Conservation (phyloP, 2,329 filamentous ascomycete species). For the Purpureocillium takamizusanense region DNA sequence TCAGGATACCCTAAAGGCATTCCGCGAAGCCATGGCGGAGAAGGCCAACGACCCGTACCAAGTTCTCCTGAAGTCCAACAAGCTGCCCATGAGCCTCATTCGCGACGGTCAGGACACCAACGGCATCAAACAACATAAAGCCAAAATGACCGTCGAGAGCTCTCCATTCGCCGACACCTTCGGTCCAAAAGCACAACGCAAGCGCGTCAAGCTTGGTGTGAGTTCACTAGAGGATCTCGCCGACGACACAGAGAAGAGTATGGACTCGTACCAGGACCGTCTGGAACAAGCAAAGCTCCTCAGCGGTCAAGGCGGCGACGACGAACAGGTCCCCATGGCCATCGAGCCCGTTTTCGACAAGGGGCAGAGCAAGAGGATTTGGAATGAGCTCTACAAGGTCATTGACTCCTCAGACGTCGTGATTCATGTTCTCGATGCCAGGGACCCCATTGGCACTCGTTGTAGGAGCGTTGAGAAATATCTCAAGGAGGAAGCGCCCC, state of each 20-base stretch:
- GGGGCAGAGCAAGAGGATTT: constrained; percentile 90
- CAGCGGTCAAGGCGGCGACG: constrained; percentile 51
- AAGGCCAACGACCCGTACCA: constrained; percentile 85
- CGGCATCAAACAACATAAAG: constrained; percentile 83
- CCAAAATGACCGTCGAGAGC: constrained; percentile 87
- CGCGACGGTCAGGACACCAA: constrained; percentile 68
- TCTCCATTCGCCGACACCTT: constrained; percentile 84
- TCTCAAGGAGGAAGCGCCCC: constrained; percentile 82
- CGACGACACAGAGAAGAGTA: constrained; percentile 67
- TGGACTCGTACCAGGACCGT: constrained; percentile 73
- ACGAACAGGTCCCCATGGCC: constrained; percentile 46
- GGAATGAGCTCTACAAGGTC: constrained; percentile 94
- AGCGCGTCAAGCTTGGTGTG: constrained; percentile 82
- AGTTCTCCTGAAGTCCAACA: constrained; percentile 93
- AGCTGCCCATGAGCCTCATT: constrained; percentile 92
- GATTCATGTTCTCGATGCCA: constrained; percentile 85
- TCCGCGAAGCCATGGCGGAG: constrained; percentile 87
- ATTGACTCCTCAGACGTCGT: constrained; percentile 95
- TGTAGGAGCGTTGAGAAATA: constrained; percentile 79
- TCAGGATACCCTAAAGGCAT: constrained; percentile 77
- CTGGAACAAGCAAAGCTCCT: constrained; percentile 70
- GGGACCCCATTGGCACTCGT: constrained; percentile 82
- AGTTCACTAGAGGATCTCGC: constrained; percentile 76
- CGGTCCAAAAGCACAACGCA: constrained; percentile 85
- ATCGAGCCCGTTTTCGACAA: constrained; percentile 86